Percentiles rank a stretch among this genome's conserved stretches.
Evolutionary conservation across 768 basidiomycete genomes (phyloP).

Genomic region (Podaxis sp.): DNA sequence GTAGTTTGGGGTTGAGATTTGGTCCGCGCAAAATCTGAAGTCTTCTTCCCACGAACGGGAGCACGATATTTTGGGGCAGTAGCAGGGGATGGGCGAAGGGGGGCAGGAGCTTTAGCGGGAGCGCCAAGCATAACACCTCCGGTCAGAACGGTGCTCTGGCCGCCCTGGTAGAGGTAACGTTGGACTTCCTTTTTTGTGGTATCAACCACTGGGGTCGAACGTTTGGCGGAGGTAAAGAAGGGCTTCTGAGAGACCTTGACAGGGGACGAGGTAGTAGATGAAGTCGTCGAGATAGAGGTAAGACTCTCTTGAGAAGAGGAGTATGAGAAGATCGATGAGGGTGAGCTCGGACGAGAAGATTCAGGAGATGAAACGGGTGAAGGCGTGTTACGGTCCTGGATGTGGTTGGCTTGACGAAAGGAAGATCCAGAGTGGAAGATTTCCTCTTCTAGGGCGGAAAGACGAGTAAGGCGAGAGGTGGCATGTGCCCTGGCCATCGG

Average conservation of each 20-base stretch:
- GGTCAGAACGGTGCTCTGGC: slow-evolving; percentile 41
- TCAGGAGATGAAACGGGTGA: slow-evolving; percentile 18
- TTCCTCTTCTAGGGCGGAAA: slow-evolving; percentile 17
- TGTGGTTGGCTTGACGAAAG: slow-evolving; percentile 21
- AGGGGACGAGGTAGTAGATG: slow-evolving; percentile 25
- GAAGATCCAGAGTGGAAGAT: slow-evolving; percentile 1
- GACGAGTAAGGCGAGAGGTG: slow-evolving; percentile 20
- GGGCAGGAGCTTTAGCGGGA: slow-evolving; percentile 7
- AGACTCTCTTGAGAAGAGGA: slow-evolving; percentile 31
- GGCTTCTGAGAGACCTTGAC: slow-evolving; percentile 15
- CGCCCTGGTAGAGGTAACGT: slow-evolving; percentile 42
- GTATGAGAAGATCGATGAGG: slow-evolving; percentile 36
- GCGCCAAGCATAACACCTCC: slow-evolving; percentile 46
- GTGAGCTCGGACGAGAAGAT: slow-evolving; percentile 41
- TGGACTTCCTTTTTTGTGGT: slow-evolving; percentile 27
- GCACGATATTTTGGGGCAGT: background rate
- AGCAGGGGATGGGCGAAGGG: background rate
- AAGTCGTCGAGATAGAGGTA: slow-evolving; percentile 32
- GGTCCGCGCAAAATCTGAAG: background rate
- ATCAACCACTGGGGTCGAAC: slow-evolving; percentile 23
- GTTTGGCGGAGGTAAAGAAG: slow-evolving; percentile 7
- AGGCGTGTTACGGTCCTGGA: background rate
- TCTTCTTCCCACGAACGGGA: background rate
- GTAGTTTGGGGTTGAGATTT: background rate
- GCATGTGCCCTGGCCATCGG: slow-evolving; percentile 13